Base-by-base conservation (phyloP, 1,284 basidiomycete genomes). In the Naganishia cerealis region DNA sequence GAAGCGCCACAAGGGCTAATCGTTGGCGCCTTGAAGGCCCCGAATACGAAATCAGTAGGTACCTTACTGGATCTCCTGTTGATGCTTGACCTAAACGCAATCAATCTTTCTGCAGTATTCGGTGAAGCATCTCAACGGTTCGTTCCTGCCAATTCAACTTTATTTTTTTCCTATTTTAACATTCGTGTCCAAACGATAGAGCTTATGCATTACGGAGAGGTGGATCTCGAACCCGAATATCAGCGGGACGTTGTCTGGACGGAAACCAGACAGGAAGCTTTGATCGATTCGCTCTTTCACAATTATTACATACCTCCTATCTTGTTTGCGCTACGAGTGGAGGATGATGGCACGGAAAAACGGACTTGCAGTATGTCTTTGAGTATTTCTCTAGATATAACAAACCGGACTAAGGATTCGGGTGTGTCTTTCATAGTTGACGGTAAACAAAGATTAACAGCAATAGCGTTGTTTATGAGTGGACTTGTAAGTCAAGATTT, bases 201-300 rank as follows among this genome's bases (percentile, higher is more conserved):
- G 8, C 57, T 77, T 46, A 74, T 79, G 26, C 73, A 78, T 38
- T 52, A 48, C 4, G 78, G 75, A 12, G 63, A 65, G 18, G 72
- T 80, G 59, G 70, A 78, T 10, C 72, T 79, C 15, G 67, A 74
- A 42, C 77, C 78, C 0, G 67, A 71, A 12, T 80, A 79, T 70
- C 79, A 80, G 69, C 75, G 79, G 65, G 77, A 77, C 42, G 76
- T 80, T 9, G 79, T 80, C 3, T 80, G 79, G 79, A 48, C 73
- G 0, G 71, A 69, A 18, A 8, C 39, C 6, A 36, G 55, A 12
- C 67, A 57, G 26, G 65, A 63, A 48, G 59, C 50, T 48, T 40
- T 67, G 26, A 54, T 71, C 55, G 67, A 65, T 36, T 57, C 54
- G 24, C 50, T 68, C 6, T 63, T 70, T 33, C 70, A 77, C 75